Conservation (phyloP, 2,329 filamentous ascomycete species). For the Penicillium polonicum region DNA sequence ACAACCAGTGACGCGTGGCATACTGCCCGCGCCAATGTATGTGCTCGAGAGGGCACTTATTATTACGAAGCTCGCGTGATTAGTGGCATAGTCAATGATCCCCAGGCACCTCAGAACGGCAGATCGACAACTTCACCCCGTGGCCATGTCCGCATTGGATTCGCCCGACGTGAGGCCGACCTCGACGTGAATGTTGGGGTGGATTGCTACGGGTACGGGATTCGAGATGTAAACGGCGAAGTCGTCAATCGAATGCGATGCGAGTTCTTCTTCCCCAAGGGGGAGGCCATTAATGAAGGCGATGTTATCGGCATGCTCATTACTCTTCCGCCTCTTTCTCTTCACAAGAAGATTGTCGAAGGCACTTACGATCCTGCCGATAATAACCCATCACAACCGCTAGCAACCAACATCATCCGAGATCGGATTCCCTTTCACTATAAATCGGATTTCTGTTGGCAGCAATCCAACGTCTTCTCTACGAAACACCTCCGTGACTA, state of each 20-base stretch:
- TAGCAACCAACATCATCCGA: slow-evolving; percentile 78
- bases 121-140: slow-evolving; percentile 28
- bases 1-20: slow-evolving; percentile 92
- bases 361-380: slow-evolving; percentile 85
- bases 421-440: slow-evolving; percentile 94
- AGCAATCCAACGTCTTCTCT: slow-evolving; percentile 62
- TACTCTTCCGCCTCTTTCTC: slow-evolving; percentile 75
- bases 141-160: slow-evolving; percentile 51
- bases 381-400: slow-evolving; percentile 54
- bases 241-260: slow-evolving; percentile 91
- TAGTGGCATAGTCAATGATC: slow-evolving; percentile 55
- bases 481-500: slow-evolving; percentile 83
- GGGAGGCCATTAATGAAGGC: slow-evolving; percentile 78
- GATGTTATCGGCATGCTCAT: slow-evolving; percentile 95
- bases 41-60: slow-evolving; percentile 81
- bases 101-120: slow-evolving; percentile 24
- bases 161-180: slow-evolving; percentile 48
- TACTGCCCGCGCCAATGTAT: slow-evolving; percentile 86
- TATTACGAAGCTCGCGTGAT: slow-evolving; percentile 95
- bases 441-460: slow-evolving; percentile 91
- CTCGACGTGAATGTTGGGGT: slow-evolving; percentile 66
- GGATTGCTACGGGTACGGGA: slow-evolving; percentile 92
- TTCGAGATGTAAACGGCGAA: slow-evolving; percentile 85
- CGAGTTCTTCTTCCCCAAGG: slow-evolving; percentile 80
- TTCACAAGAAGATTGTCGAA: slow-evolving; percentile 85